phyloP scores from a whole-genome alignment of 495 filamentous ascomycete species.

The Hypoxylon cercidicola region DNA sequence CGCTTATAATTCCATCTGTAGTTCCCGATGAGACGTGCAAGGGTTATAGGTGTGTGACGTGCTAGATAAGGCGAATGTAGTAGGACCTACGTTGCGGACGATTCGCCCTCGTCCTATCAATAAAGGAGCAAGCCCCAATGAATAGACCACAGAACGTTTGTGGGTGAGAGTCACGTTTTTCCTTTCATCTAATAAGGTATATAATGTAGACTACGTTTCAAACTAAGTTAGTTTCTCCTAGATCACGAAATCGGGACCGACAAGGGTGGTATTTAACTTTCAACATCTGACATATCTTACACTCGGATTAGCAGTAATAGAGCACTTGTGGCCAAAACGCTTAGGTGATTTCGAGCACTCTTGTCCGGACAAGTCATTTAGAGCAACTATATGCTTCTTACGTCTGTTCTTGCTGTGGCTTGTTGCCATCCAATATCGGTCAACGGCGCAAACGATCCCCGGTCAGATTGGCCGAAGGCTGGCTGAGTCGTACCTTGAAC shows the following conservation, averaged over 20 bases:
- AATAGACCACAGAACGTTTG: background rate
- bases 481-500: no score
- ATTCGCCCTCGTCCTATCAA: background rate
- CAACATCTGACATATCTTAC: background rate
- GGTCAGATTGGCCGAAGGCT: background rate
- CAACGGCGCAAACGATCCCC: background rate
- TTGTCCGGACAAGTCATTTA: conserved; percentile 9
- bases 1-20: background rate
- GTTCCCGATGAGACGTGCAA: background rate
- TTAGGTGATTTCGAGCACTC: background rate
- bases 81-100: conserved; percentile 1
- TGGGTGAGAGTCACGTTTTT: background rate
- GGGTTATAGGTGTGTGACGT: background rate
- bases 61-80: conserved; percentile 1
- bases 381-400: background rate
- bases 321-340: background rate
- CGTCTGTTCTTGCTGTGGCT: background rate
- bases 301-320: background rate
- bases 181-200: background rate
- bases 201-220: conserved; percentile 26
- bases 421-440: background rate
- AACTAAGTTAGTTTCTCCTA: conserved; percentile 6
- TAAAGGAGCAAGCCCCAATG: conserved; percentile 1
- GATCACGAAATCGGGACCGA: conserved; percentile 13
- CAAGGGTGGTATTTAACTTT: conserved; percentile 1